Percentiles rank a stretch among this genome's conserved stretches.
Evolutionary conservation across 2,329 filamentous ascomycete species (phyloP).

Genomic region (Alternaria viburni): DNA sequence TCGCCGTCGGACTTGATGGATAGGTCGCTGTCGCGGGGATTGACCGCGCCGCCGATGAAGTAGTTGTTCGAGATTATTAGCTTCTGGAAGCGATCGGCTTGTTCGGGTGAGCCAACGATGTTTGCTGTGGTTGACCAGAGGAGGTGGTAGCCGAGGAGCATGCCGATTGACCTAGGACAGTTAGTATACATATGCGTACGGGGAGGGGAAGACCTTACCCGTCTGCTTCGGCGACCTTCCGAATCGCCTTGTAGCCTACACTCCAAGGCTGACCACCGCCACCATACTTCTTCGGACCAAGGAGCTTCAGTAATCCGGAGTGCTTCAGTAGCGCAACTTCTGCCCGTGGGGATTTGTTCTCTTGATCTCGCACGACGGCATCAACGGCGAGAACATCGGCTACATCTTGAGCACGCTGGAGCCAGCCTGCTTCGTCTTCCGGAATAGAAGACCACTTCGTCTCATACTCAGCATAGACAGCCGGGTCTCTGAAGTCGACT

Average conservation of each 20-base stretch:
- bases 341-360: constrained; percentile 59
- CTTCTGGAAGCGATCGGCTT: constrained; percentile 63
- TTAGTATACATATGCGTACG: not conserved
- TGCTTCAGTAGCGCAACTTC: constrained; percentile 61
- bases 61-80: constrained; percentile 68
- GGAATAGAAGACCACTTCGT: constrained; percentile 49
- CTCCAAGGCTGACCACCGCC: constrained; percentile 62
- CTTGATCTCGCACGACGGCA: constrained; percentile 56
- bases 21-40: constrained; percentile 68
- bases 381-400: constrained; percentile 58
- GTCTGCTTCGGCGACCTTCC: constrained; percentile 69
- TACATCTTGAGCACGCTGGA: constrained; percentile 57
- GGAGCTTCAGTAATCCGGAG: constrained; percentile 57
- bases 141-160: constrained; percentile 70
- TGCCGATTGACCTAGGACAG: constrained; percentile 59
- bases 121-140: constrained; percentile 68
- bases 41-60: constrained; percentile 69
- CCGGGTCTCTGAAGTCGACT: constrained; percentile 41
- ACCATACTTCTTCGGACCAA: constrained; percentile 59
- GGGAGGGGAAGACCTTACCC: constrained; percentile 50
- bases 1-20: constrained; percentile 63
- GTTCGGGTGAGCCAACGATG: constrained; percentile 65
- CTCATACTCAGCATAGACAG: constrained; percentile 51
- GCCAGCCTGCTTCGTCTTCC: constrained; percentile 52
- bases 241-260: constrained; percentile 64